phyloP scores from a whole-genome alignment of 352 stramenopile species.

The Phytophthora sp. region DNA sequence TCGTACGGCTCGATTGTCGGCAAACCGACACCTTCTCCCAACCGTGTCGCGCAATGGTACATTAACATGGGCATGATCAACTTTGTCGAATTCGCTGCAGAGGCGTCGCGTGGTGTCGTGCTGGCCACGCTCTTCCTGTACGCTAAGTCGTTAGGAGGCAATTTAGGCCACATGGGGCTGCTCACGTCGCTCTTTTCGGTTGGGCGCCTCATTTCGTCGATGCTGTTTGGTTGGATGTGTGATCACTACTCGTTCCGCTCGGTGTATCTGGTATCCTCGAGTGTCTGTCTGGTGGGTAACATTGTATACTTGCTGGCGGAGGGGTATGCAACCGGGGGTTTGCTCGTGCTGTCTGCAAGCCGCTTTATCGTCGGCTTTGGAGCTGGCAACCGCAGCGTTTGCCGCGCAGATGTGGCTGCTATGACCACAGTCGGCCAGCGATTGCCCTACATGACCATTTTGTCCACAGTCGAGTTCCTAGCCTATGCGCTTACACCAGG shows the following conservation, averaged over 20 bases:
- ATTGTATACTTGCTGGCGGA: constrained; percentile 70
- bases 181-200: constrained; percentile 81
- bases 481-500: constrained; percentile 74
- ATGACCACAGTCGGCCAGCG: constrained; percentile 69
- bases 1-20: constrained; percentile 27
- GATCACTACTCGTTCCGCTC: constrained; percentile 77
- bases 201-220: constrained; percentile 73
- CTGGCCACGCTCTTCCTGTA: constrained; percentile 81
- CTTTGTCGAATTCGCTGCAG: constrained; percentile 76
- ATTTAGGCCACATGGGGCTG: constrained; percentile 68
- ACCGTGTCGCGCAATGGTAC: constrained; percentile 50
- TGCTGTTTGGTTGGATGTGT: constrained; percentile 79
- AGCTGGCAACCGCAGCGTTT: constrained; percentile 74
- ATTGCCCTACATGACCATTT: constrained; percentile 71
- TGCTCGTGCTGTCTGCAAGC: constrained; percentile 55
- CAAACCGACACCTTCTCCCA: constrained; percentile 3
- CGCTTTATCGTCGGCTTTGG: constrained; percentile 81
- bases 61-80: constrained; percentile 79
- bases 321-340: constrained; percentile 49
- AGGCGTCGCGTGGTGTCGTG: constrained; percentile 73
- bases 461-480: constrained; percentile 80
- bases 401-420: constrained; percentile 70
- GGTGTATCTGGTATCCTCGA: constrained; percentile 71
- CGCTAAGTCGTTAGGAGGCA: constrained; percentile 69
- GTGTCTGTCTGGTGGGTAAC: constrained; percentile 66